Conservation (phyloP, 1,139 yeast genomes). For the Pichia sp. region DNA sequence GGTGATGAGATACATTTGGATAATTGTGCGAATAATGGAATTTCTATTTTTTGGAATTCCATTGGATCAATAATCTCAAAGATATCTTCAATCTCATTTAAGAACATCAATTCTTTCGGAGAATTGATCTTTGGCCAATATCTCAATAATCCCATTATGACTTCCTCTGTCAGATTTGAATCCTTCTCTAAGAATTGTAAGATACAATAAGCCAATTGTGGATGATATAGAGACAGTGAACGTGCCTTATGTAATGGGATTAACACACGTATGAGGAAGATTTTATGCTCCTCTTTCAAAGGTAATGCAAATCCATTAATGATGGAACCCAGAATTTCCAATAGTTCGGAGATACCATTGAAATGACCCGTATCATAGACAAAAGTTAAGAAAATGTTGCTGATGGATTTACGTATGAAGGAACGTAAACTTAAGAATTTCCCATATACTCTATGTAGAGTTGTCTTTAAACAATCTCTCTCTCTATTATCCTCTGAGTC, state of each 20-base stretch:
- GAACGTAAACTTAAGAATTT: constrained; percentile 87
- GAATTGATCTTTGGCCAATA: constrained; percentile 98
- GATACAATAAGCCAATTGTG: constrained; percentile 94
- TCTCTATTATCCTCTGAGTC: constrained; percentile 97
- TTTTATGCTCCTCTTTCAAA: constrained; percentile 92
- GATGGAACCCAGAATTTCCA: constrained; percentile 92
- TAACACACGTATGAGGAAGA: constrained; percentile 79
- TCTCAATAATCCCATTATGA: constrained; percentile 82
- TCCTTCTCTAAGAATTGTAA: constrained; percentile 96
- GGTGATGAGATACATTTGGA: constrained; percentile 93
- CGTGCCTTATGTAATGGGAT: constrained; percentile 92
- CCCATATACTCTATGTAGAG: constrained; percentile 92
- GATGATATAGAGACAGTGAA: constrained; percentile 82
- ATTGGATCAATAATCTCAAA: constrained; percentile 94
- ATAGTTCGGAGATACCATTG: constrained; percentile 91
- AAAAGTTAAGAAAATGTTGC: constrained; percentile 87
- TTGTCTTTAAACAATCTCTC: constrained; percentile 90
- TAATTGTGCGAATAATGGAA: constrained; percentile 88
- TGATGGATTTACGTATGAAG: constrained; percentile 85
- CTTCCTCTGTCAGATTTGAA: constrained; percentile 87
- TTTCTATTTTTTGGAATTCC: constrained; percentile 87
- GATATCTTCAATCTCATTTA: constrained; percentile 93
- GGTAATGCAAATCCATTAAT: constrained; percentile 98
- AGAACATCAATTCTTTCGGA: constrained; percentile 92
- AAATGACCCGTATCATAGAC: constrained; percentile 93